Evolutionary conservation across 2,329 filamentous ascomycete genomes (phyloP).

Genomic region (Colletotrichum lini): DNA sequence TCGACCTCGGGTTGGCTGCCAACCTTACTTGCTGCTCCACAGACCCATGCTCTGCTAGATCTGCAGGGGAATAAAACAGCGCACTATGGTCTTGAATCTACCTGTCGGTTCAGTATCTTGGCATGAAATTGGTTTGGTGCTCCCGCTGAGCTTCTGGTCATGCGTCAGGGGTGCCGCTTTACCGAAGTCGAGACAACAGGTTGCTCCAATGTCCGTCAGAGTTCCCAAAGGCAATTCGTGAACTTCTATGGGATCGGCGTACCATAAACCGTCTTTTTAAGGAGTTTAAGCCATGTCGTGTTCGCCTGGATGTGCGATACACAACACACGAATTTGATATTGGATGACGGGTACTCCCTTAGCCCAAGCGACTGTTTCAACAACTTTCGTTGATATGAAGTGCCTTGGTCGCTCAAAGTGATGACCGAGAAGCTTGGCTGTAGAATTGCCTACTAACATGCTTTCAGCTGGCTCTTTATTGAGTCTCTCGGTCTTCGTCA

Average conservation of each 20-base stretch:
- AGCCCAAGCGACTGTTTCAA: conserved; percentile 10
- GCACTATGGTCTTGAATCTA: too few species aligned
- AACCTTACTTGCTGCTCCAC: not conserved
- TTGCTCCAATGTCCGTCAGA: not conserved
- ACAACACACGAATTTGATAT: conserved; percentile 20
- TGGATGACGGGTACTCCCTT: not conserved
- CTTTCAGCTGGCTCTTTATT: not conserved
- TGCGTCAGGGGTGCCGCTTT: not conserved
- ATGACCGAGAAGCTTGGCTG: not conserved
- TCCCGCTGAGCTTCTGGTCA: conserved; percentile 8
- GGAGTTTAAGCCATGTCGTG: conserved; percentile 11
- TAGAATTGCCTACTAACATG: conserved; percentile 4
- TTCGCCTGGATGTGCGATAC: conserved; percentile 10
- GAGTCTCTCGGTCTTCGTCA: not conserved
- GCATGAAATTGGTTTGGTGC: not conserved
- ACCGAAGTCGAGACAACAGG: conserved; percentile 4
- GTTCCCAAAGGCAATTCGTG: not conserved
- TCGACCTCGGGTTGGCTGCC: conserved; percentile 4
- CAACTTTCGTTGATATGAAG: not conserved
- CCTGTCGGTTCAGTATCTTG: conserved; percentile 1
- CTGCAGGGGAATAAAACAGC: not conserved
- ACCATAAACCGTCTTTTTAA: not conserved
- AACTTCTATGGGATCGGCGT: not conserved
- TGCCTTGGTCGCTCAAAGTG: not conserved
- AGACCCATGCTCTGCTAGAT: not conserved